Conservation (phyloP, 345 rosid genomes). For the Reutealis trisperma region DNA sequence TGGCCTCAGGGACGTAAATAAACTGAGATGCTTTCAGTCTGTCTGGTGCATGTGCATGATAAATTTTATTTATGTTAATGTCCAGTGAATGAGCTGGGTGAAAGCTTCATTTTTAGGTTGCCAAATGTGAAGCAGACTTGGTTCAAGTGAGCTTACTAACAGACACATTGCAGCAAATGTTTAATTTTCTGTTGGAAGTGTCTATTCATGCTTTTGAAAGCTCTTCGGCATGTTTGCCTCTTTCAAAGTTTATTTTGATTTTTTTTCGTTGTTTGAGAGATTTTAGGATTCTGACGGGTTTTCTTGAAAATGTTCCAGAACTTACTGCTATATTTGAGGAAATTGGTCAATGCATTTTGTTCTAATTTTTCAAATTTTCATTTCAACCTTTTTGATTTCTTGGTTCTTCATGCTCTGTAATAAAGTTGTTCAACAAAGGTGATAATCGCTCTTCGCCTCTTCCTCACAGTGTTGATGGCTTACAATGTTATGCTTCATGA, state of each 20-base stretch:
- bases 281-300: neutral
- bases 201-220: neutral
- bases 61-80: neutral
- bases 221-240: neutral
- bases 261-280: neutral
- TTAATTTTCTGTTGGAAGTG: neutral
- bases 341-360: neutral
- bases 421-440: neutral
- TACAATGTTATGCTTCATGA: neutral
- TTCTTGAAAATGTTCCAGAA: neutral
- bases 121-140: neutral
- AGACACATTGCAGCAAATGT: neutral
- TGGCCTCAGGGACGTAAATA: neutral
- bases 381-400: neutral
- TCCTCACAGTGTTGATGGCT: neutral
- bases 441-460: neutral
- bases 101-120: neutral
- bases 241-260: neutral
- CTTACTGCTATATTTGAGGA: neutral
- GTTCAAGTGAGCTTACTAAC: neutral
- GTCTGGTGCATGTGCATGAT: constrained; percentile 2
- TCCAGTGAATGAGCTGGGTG: neutral
- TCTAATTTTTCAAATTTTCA: neutral
- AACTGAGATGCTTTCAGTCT: neutral
- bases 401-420: neutral